Evolutionary conservation across 108 stramenopile species (phyloP).

Genomic region (Seminavis robusta): DNA sequence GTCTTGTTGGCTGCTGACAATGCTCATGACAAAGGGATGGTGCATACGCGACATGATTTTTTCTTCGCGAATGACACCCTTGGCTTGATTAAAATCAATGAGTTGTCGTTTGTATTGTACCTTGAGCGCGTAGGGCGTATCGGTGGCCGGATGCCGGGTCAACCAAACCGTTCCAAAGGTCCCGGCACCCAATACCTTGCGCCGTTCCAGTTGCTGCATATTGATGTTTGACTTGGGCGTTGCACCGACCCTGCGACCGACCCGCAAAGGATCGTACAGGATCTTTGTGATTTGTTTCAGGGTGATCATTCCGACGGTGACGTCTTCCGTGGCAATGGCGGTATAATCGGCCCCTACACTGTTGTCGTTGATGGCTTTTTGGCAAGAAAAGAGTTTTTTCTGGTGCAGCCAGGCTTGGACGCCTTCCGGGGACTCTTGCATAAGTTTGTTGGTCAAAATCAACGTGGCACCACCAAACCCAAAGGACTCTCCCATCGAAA

Average conservation of each 20-base stretch:
- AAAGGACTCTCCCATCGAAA: constrained; percentile 40
- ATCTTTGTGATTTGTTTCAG: constrained; percentile 56
- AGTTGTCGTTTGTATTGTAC: constrained; percentile 78
- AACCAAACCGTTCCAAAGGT: constrained; percentile 95
- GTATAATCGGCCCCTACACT: constrained; percentile 40
- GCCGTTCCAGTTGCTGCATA: constrained; percentile 17
- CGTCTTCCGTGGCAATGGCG: constrained; percentile 37
- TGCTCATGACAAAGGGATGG: constrained; percentile 58
- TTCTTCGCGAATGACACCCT: constrained; percentile 58
- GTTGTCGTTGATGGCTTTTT: too few relatives aligned
- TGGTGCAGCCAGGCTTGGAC: not conserved
- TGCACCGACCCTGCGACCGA: constrained; percentile 57
- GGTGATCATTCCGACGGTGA: constrained; percentile 58
- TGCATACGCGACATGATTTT: constrained; percentile 39
- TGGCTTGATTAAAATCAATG: constrained; percentile 53
- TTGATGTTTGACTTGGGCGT: constrained; percentile 23
- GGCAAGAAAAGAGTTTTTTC: too few relatives aligned
- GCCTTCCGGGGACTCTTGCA: constrained; percentile 26
- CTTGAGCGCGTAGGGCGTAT: constrained; percentile 74
- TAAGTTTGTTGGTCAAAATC: constrained; percentile 37
- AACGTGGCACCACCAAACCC: constrained; percentile 38
- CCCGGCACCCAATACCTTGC: constrained; percentile 46
- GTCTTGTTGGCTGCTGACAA: constrained; percentile 58
- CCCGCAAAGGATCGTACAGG: constrained; percentile 79
- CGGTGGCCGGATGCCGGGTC: constrained; percentile 25